These are phyloP conservation scores for Ephemerocybe angulata DNA, from an alignment of 768 basidiomycete genomes.

Conservation along the genomic window DNA sequence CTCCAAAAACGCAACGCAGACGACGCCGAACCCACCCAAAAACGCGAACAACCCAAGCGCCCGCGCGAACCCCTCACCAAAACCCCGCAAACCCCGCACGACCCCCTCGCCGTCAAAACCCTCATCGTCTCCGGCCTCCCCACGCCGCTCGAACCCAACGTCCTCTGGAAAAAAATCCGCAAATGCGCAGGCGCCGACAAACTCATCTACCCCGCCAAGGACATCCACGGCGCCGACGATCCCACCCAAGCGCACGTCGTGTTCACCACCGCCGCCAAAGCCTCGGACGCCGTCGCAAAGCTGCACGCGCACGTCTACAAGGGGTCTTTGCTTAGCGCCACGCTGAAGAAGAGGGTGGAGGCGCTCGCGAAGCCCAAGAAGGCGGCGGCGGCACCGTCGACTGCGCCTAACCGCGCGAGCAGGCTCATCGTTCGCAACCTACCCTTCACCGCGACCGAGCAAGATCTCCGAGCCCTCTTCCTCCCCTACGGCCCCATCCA, in stretches of 20 bases:
- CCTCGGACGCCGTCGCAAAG: slow-evolving; percentile 68
- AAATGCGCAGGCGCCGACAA: slow-evolving; percentile 77
- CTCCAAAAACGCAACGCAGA: slow-evolving; percentile 40
- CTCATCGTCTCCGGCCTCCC: slow-evolving; percentile 76
- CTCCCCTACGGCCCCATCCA: slow-evolving; percentile 84
- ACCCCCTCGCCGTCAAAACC: slow-evolving; percentile 83
- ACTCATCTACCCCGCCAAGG: slow-evolving; percentile 63
- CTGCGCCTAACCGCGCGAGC: slow-evolving; percentile 62
- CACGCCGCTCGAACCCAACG: slow-evolving; percentile 54
- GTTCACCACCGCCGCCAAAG: slow-evolving; percentile 64
- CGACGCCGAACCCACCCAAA: slow-evolving; percentile 27
- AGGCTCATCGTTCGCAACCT: slow-evolving; percentile 91
- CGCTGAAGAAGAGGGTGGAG: slow-evolving; percentile 83
- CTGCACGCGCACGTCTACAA: slow-evolving; percentile 94
- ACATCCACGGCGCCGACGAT: slow-evolving; percentile 44
- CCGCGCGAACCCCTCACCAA: slow-evolving; percentile 31
- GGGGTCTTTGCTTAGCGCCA: slow-evolving; percentile 78
- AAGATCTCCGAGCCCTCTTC: slow-evolving; percentile 83
- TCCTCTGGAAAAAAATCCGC: slow-evolving; percentile 82
- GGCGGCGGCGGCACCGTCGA: slow-evolving; percentile 19
- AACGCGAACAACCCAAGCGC: slow-evolving; percentile 26
- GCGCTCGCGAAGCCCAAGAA: slow-evolving; percentile 47
- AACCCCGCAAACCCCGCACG: slow-evolving; percentile 46
- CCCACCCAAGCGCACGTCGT: slow-evolving; percentile 60
- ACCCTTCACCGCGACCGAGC: slow-evolving; percentile 76